phyloP scores from a whole-genome alignment of 164 flowering plant genomes.

The Aristolochia contorta region DNA sequence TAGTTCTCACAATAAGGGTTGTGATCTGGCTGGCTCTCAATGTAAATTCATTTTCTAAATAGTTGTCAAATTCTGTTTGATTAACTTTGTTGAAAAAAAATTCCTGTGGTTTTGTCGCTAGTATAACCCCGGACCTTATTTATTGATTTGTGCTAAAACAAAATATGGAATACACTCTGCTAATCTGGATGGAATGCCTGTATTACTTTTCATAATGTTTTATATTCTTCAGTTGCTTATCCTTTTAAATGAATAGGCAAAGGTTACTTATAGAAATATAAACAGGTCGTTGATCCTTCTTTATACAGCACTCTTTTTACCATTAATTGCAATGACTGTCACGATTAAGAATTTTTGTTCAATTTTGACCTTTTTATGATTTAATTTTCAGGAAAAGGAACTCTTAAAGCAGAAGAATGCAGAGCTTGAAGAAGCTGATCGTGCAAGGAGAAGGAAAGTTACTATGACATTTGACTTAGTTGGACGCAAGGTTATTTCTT shows the following conservation, averaged over 20 bases:
- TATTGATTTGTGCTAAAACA: too few species aligned
- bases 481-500: constrained; percentile 78
- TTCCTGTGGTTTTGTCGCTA: too few species aligned
- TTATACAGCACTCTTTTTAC: not conserved
- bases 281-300: not conserved
- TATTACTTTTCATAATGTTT: too few species aligned
- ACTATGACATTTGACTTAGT: constrained; percentile 84
- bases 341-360: not conserved
- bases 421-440: constrained; percentile 78
- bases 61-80: too few species aligned
- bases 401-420: constrained; percentile 66
- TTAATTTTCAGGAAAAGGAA: constrained; percentile 64
- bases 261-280: not conserved
- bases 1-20: too few species aligned
- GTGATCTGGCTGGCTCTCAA: too few species aligned
- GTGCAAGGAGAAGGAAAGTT: constrained; percentile 63
- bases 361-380: not conserved
- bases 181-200: too few species aligned
- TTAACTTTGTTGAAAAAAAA: too few species aligned
- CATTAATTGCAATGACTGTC: not conserved
- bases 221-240: not conserved
- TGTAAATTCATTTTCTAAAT: too few species aligned
- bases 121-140: too few species aligned
- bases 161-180: too few species aligned
- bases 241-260: not conserved